Base-by-base conservation (phyloP, 225 moss, liverwort and hornwort genomes). In the Pseudoscleropodium purum region DNA sequence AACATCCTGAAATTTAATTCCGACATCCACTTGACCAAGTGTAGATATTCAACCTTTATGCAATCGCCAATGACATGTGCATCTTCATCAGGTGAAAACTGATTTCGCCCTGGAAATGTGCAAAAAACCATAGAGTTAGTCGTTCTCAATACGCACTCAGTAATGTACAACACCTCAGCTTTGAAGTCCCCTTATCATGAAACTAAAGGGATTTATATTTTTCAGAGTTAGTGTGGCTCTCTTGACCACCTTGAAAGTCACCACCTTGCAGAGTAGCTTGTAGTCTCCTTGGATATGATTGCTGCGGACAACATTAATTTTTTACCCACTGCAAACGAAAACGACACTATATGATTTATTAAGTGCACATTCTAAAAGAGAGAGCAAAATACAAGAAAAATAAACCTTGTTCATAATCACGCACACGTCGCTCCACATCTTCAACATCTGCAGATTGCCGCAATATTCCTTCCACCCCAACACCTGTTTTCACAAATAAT, bases 51-150 rank as follows among this genome's bases (percentile, higher is more conserved):
- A 85, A 97, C 98, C 98, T 99, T 99, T 45, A 99, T 93, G 88
- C 98, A 99, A 90, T 99, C 98, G 78, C 96, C 98, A 89, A 99
- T 95, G 37, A 99, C 96, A 92, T 99, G 98, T 26, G 98, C 98
- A 94, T 99, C 98, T 92, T 99, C 98, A 88, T 99, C 96, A 85
- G 96, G 95, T 63, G 91, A 94, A 91, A 99, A 97, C 68, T 94
- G 95, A 60, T 87, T 97, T 79, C 96, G 94, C 57, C 97, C 97
- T 95, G 84, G 10, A 79, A 43, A 85, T 4, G 67, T 43, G 64
- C 81, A 73, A 47, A 69, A 54, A 30, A 39, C 7, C 5, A 51
- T 37, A 43, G 7, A 87, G 90, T 91, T 80, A 88, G 76, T 72
- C 82, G n/a, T 77, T 82, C 36, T 56, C 36, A 66, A 87, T 36